Evolutionary conservation across 1,284 basidiomycete genomes (phyloP).

Genomic region (Pyrrhoderma noxium): DNA sequence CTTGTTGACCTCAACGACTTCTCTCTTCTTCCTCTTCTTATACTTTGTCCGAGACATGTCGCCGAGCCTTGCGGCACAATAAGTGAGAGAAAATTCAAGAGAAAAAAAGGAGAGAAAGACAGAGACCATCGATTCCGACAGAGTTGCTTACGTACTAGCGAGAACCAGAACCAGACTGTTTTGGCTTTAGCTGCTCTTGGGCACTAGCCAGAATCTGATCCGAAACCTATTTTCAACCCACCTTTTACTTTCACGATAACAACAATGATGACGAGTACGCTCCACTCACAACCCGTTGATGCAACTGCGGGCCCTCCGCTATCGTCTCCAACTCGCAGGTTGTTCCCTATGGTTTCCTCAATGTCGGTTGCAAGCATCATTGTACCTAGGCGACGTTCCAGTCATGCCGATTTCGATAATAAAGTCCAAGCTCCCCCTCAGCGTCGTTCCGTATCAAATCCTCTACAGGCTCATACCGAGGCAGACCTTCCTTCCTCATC

Average conservation of each 20-base stretch:
- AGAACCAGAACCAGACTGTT: too few relatives aligned
- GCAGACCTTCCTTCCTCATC: neutral
- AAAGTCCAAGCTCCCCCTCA: slow-evolving; percentile 2
- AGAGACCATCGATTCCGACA: too few relatives aligned
- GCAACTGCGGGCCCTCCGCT: too few relatives aligned
- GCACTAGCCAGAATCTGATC: neutral
- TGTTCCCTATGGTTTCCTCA: slow-evolving; percentile 2
- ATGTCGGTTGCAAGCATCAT: slow-evolving; percentile 13
- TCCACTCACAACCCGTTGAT: neutral
- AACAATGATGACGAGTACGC: slow-evolving; percentile 1
- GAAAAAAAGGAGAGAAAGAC: too few relatives aligned
- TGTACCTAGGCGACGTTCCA: slow-evolving; percentile 10
- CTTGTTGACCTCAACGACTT: too few relatives aligned
- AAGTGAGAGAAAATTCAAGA: too few relatives aligned
- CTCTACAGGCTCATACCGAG: neutral
- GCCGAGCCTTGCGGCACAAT: too few relatives aligned
- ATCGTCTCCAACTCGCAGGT: neutral
- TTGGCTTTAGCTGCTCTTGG: neutral
- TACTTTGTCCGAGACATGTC: too few relatives aligned
- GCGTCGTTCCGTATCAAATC: slow-evolving; percentile 9
- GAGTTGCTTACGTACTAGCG: too few relatives aligned
- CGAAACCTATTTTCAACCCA: neutral
- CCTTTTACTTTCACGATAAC: neutral
- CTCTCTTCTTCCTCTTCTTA: too few relatives aligned
- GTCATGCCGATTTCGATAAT: slow-evolving; percentile 3